Evolutionary conservation across 352 stramenopile species (phyloP), one percentile per base, ranked within the genome.

Genomic region (Globisporangium carolinianum): DNA sequence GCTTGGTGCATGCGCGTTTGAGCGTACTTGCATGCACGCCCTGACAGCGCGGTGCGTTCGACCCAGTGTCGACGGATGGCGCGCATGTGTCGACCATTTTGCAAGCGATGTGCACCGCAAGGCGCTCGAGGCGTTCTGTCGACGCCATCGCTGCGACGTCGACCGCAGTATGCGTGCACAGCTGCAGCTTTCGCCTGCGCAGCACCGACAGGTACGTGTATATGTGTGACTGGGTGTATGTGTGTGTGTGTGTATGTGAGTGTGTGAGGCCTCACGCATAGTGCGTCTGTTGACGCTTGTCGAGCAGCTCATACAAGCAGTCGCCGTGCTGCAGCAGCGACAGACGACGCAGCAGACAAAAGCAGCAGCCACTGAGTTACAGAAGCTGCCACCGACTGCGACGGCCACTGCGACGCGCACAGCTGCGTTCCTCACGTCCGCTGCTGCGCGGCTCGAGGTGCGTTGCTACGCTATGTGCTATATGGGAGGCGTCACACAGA

Each of bases 51-150:
- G 8, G 10, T 9, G 15, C 5, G 36, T 18, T 14, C 36, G 58
- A 2, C 17, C n/a, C 11, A 66, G 47, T 7, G 2, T 12, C 7
- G 18, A 24, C n/a, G 59, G 47, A 24, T 58, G 55, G 42, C 9
- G 42, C 6, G 53, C 43, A 4, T 78, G 67, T 18, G 38, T 79
- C 17, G 35, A 77, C 32, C 82, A 91, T 60, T 75, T 72, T 47
- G 66, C 58, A 7, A 65, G 68, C 7, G 47, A 66, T 7, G 18
- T 32, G 1, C 82, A 91, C 42, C 63, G 57, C 5, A 64, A 65
- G 42, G 48, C 61, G 3, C 62, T 91, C 32, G 57, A 82, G 10
- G 35, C 53, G 1, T 91, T 91, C 54, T 91, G 82, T 47, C 62
- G 62, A 42, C 56, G 68, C 6, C 56, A 89, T 51, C 72, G 71